Percentiles rank a stretch among this genome's conserved stretches.
phyloP scores from a whole-genome alignment of 306 rosid genomes.

The Cucurbita maxima region DNA sequence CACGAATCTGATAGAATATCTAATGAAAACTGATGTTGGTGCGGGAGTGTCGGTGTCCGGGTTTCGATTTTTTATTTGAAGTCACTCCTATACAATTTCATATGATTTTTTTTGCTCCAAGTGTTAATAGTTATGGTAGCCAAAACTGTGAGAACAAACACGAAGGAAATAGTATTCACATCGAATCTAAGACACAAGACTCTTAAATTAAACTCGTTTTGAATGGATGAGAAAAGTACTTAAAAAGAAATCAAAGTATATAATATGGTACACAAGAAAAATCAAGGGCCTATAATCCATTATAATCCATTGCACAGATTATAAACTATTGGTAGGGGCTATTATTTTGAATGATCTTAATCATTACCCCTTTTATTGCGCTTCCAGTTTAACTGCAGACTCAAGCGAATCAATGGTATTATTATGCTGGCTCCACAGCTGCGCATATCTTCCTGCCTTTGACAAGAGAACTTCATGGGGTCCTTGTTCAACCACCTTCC shows the following conservation, averaged over 20 bases:
- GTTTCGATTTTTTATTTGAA: no score
- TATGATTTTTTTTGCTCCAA: no score
- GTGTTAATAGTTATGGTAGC: no score
- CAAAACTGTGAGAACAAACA: background rate
- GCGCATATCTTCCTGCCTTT: constrained; percentile 84
- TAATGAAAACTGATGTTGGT: no score
- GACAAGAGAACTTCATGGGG: constrained; percentile 75
- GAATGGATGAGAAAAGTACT: background rate
- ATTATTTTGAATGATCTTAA: background rate
- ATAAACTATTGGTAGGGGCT: background rate
- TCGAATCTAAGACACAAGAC: background rate
- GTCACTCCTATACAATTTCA: no score
- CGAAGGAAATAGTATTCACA: background rate
- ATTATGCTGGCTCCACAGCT: constrained; percentile 95
- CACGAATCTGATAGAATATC: no score
- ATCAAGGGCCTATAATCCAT: background rate
- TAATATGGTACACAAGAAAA: background rate
- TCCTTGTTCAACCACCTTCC: constrained; percentile 88
- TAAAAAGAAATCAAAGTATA: background rate
- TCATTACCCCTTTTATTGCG: background rate
- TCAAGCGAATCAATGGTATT: constrained; percentile 61
- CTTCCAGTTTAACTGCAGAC: constrained; percentile 34
- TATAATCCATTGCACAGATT: background rate
- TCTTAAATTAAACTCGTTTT: background rate
- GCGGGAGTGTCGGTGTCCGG: no score